These are phyloP conservation scores for Tranzscheliella williamsii DNA, from an alignment of 1,284 basidiomycete genomes.

Conservation along the genomic window DNA sequence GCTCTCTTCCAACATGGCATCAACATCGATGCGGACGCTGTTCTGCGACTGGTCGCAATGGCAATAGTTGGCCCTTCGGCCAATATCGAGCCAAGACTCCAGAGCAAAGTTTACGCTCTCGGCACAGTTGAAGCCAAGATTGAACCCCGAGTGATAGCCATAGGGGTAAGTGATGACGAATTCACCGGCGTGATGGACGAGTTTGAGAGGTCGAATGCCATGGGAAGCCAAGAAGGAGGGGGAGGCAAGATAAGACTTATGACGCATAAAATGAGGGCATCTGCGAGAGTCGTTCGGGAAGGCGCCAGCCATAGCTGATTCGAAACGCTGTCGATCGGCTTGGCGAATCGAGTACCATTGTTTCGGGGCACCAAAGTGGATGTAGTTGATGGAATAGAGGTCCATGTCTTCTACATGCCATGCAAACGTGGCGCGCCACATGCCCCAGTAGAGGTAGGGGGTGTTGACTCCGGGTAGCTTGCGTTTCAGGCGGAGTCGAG, in stretches of 20 bases:
- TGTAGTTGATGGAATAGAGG: slow-evolving; percentile 97
- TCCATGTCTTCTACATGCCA: slow-evolving; percentile 96
- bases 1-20: slow-evolving; percentile 51
- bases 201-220: slow-evolving; percentile 66
- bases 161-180: slow-evolving; percentile 92
- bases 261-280: slow-evolving; percentile 91
- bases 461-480: slow-evolving; percentile 90
- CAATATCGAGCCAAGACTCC: slow-evolving; percentile 90
- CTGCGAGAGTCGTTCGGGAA: slow-evolving; percentile 64
- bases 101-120: slow-evolving; percentile 98
- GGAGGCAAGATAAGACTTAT: slow-evolving; percentile 94
- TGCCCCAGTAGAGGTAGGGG: slow-evolving; percentile 97
- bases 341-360: slow-evolving; percentile 97
- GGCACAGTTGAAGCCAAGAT: slow-evolving; percentile 94
- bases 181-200: slow-evolving; percentile 84
- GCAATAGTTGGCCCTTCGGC: slow-evolving; percentile 62
- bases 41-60: slow-evolving; percentile 53
- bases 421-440: slow-evolving; percentile 96
- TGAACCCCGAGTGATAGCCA: slow-evolving; percentile 96
- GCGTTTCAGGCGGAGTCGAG: slow-evolving; percentile 72
- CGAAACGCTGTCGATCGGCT: slow-evolving; percentile 67
- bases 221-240: slow-evolving; percentile 79
- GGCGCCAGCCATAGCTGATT: slow-evolving; percentile 55
- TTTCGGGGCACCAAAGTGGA: slow-evolving; percentile 95
- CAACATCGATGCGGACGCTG: slow-evolving; percentile 58